Base-by-base conservation (phyloP, 2,329 filamentous ascomycete species). In the Fusarium brevicatenulatum region DNA sequence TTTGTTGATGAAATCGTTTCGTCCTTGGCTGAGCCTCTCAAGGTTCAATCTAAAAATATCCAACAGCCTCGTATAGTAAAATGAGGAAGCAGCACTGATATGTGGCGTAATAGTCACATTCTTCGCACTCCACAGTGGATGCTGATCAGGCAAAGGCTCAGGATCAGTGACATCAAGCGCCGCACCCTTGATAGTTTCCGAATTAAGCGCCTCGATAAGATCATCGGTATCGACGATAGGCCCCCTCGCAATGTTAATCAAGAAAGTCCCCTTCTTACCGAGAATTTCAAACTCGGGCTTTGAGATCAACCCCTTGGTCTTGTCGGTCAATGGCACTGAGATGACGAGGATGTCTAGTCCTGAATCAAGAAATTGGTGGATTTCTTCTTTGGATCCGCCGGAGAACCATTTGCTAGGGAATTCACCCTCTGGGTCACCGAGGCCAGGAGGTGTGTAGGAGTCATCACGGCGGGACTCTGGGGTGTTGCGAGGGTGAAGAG, bases 101-200 rank as follows among this genome's bases (percentile, higher is more conserved):
- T 88, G 86, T 21, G 86, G 86, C 28, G 86, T 87, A 50, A 95
- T 87, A 57, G 92, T 87, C 21, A 92, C 85, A 79, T 95, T 94
- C 67, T 89, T 88, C 19, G 91, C 84, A 32, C 84, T 86, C 93
- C 93, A 95, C 56, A 95, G 82, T 70, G 89, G 87, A 77, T 93
- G 89, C 9, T 91, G 88, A 5, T 85, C 81, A 0, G 92, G 92
- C 70, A 95, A 79, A 1, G 93, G 93, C 80, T 95, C 93, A 0
- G 93, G 93, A 68, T 95, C 92, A 4, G 93, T 92, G 2, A 95
- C 93, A 78, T 95, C 93, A 44, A 95, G 81, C 4, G 92, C 92
- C 0, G 93, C 93, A 36, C 93, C 93, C 7, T 84, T 77, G 53
- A 86, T 83, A 21, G 78, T 53, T 9, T 79, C 84, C 7, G 70